Evolutionary conservation across 805 yeast species (phyloP).

Genomic region (Candida nanaspora): DNA sequence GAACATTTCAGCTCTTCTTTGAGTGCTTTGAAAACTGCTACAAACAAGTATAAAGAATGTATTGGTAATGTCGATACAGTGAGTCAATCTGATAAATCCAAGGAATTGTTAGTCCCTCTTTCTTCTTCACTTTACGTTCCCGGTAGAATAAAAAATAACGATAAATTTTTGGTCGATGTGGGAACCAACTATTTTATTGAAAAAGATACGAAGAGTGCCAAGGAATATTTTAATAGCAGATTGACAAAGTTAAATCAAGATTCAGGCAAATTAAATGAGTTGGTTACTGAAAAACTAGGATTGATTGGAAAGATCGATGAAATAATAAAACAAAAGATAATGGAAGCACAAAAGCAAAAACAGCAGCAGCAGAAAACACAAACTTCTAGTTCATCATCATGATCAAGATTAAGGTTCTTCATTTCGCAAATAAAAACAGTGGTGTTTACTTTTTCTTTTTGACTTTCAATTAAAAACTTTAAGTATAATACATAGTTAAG

Average conservation of each 20-base stretch:
- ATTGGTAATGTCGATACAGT: slow-evolving; percentile 58
- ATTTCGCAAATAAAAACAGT: too few species aligned
- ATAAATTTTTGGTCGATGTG: slow-evolving; percentile 80
- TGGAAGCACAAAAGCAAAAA: slow-evolving; percentile 32
- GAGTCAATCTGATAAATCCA: slow-evolving; percentile 25
- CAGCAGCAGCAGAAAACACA: not conserved
- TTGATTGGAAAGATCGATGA: slow-evolving; percentile 55
- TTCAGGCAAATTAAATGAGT: slow-evolving; percentile 61
- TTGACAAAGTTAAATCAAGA: slow-evolving; percentile 67
- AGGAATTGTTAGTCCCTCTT: slow-evolving; percentile 72
- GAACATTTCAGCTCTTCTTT: slow-evolving; percentile 81
- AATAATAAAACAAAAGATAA: slow-evolving; percentile 45
- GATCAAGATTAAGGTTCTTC: too few species aligned
- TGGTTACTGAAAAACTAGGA: slow-evolving; percentile 69
- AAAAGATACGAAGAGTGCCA: slow-evolving; percentile 61
- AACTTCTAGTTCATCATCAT: too few species aligned
- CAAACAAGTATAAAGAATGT: slow-evolving; percentile 76
- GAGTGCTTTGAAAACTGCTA: slow-evolving; percentile 78
- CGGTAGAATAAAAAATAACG: slow-evolving; percentile 60
- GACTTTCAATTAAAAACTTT: too few species aligned
- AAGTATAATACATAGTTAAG: not conserved
- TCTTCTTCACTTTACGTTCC: slow-evolving; percentile 88
- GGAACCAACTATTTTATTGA: slow-evolving; percentile 96
- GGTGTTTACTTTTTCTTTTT: too few species aligned
- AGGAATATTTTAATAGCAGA: slow-evolving; percentile 65